Evolutionary conservation across 495 filamentous ascomycete genomes (phyloP).

Genomic region (Tetracladium marchalianum): DNA sequence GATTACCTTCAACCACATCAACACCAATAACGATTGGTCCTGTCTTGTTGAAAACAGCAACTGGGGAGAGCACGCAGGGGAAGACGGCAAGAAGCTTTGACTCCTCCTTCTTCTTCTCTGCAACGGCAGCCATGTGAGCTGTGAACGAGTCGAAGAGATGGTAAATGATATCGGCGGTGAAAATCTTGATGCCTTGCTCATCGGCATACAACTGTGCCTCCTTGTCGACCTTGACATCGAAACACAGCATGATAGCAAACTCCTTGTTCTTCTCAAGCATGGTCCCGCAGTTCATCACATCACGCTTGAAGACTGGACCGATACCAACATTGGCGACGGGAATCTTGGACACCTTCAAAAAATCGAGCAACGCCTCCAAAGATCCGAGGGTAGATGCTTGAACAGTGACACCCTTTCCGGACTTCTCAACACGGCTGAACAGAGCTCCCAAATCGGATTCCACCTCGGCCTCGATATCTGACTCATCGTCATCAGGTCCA

Average conservation of each 20-base stretch:
- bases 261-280: conserved; percentile 97
- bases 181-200: conserved; percentile 94
- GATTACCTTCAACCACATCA: conserved; percentile 82
- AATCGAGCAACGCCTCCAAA: conserved; percentile 92
- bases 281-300: conserved; percentile 90
- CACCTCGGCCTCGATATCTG: conserved; percentile 92
- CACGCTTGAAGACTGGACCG: conserved; percentile 95
- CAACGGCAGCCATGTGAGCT: conserved; percentile 76
- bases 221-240: conserved; percentile 99
- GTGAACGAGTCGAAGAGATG: conserved; percentile 97
- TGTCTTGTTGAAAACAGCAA: conserved; percentile 98
- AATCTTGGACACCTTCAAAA: conserved; percentile 88
- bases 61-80: conserved; percentile 80
- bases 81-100: conserved; percentile 92
- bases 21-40: conserved; percentile 93
- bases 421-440: conserved; percentile 78
- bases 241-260: conserved; percentile 97
- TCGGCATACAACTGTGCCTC: conserved; percentile 87
- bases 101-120: conserved; percentile 90
- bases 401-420: conserved; percentile 88
- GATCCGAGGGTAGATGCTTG: conserved; percentile 97
- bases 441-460: conserved; percentile 91
- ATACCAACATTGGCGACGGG: conserved; percentile 96
- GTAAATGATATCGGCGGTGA: conserved; percentile 98
- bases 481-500: conserved; percentile 91